Base-by-base conservation (phyloP, 768 basidiomycete genomes). In the Suillus lakei region DNA sequence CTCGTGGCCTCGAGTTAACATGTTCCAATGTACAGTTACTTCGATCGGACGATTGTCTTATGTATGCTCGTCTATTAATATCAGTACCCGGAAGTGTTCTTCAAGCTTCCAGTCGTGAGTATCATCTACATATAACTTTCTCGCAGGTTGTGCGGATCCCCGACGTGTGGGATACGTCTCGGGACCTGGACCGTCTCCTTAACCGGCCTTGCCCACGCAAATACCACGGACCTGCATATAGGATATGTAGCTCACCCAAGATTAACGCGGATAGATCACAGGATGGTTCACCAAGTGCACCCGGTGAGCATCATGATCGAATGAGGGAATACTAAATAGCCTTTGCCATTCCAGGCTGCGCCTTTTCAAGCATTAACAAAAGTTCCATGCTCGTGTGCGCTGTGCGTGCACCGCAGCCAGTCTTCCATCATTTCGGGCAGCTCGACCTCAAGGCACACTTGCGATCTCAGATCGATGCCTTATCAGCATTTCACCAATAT, bases 401-500 rank as follows among this genome's bases (percentile, higher is more conserved):
- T 60, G 66, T 64, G 66, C 61, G 64, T 62, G 46, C 38, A 34
- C 64, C 63, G 46, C 55, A 65, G 59, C 56, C 53, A 10, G 36
- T 58, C 67, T 67, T 66, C 64, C 61, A 60, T 74, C 46, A 54
- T 66, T 62, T 70, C 65, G 66, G 70, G 43, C 64, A 66, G 67
- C 64, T 68, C 69, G 32, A 71, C 73, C 58, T 55, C 69, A 63
- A 68, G 71, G 73, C 30, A 64, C 62, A 38, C 38, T 38, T 30
- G 30, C 23, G 41, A 76, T 76, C 75, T 76, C 39, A 76, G 75
- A 76, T 76, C 65, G 41, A 54, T 58, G 23, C 63, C 74, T 74
- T 77, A 75, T 75, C 74, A 75, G 61, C 68, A 67, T 71, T 76
- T 72, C 64, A 68, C 67, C 67, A 63, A 74, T 70, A 68, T 67